Conservation (phyloP, 352 stramenopile genomes). For the Chrysophaeum taylorii region DNA sequence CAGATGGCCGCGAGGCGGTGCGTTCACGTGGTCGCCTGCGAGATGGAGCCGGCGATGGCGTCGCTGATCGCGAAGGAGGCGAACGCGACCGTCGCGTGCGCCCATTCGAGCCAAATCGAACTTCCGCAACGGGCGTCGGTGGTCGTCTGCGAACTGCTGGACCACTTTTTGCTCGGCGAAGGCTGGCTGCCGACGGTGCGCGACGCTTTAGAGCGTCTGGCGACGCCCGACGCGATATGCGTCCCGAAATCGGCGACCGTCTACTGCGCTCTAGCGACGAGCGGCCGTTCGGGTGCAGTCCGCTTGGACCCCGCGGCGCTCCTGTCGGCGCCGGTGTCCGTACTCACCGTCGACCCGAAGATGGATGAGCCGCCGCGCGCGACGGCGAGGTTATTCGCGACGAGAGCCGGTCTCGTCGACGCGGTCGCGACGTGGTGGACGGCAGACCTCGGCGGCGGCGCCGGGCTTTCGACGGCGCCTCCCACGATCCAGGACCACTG, state of each 20-base stretch:
- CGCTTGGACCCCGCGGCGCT: neutral
- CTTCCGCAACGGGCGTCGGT: neutral
- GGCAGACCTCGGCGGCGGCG: neutral
- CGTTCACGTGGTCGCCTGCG: neutral
- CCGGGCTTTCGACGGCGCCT: neutral
- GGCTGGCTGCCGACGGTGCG: neutral
- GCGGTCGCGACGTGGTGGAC: neutral
- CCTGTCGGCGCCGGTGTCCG: neutral
- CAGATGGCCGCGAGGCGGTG: neutral
- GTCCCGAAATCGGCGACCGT: neutral
- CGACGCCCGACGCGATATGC: neutral
- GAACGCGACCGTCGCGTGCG: neutral
- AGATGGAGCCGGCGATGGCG: constrained; percentile 11
- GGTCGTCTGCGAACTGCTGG: neutral
- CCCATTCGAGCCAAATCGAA: neutral
- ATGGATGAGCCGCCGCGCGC: neutral
- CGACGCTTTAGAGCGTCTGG: neutral
- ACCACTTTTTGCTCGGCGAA: constrained; percentile 4
- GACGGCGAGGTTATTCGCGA: neutral
- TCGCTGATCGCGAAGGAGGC: too few species aligned
- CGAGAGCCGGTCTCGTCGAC: neutral
- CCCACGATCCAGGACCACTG: constrained; percentile 6
- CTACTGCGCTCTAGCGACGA: neutral
- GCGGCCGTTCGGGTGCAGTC: neutral
- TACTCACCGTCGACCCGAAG: neutral